A percentile compares a stretch with the other conserved stretches of the same genome.
These are phyloP conservation scores for Colletotrichum spinosum DNA, from an alignment of 2,329 filamentous ascomycete species.

Conservation along the genomic window DNA sequence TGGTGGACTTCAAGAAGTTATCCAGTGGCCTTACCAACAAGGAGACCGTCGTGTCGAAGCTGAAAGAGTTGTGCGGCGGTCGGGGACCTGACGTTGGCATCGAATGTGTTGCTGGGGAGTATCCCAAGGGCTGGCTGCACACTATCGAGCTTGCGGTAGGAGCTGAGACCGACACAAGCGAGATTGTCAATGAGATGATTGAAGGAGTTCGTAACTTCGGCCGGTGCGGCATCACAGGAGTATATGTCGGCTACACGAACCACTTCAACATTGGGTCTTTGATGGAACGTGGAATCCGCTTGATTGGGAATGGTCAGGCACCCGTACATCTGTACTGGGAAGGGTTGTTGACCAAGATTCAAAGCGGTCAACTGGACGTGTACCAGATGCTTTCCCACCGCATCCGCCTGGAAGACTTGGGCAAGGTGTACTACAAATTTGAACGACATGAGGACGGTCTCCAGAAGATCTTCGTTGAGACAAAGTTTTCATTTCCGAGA, in stretches of 20 bases:
- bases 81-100: constrained; percentile 81
- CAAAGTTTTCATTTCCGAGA: constrained; percentile 64
- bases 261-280: constrained; percentile 86
- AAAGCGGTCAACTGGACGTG: constrained; percentile 77
- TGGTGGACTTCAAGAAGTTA: constrained; percentile 74
- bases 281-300: constrained; percentile 87
- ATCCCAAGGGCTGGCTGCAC: constrained; percentile 71
- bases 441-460: constrained; percentile 73
- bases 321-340: constrained; percentile 90
- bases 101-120: constrained; percentile 74
- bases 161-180: constrained; percentile 86
- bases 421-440: constrained; percentile 73
- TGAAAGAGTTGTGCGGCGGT: constrained; percentile 79
- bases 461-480: constrained; percentile 82
- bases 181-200: constrained; percentile 85
- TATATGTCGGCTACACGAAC: constrained; percentile 76
- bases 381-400: constrained; percentile 86
- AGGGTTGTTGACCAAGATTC: constrained; percentile 76
- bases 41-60: constrained; percentile 73
- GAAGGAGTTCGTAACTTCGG: constrained; percentile 79
- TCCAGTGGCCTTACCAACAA: constrained; percentile 67
- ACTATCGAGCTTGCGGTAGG: constrained; percentile 70
- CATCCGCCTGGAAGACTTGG: constrained; percentile 78
- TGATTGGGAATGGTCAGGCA: constrained; percentile 75
- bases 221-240: constrained; percentile 81